Evolutionary conservation across 352 stramenopile species (phyloP).

Genomic region (Thalassiosira sp.): DNA sequence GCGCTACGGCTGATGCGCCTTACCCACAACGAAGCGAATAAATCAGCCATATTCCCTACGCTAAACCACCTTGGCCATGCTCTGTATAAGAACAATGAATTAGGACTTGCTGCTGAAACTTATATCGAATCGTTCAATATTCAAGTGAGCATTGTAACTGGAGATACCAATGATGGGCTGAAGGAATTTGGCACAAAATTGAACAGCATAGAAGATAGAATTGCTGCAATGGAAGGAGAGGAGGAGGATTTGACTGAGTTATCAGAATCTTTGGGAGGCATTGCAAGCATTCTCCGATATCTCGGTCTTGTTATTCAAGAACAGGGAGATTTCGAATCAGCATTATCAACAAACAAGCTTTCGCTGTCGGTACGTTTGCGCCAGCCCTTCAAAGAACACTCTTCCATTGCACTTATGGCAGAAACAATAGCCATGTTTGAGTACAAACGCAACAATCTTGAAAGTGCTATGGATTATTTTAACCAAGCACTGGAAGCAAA

Average conservation of each 20-base stretch:
- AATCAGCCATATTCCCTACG: constrained; percentile 49
- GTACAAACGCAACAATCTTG: constrained; percentile 60
- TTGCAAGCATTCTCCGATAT: constrained; percentile 57
- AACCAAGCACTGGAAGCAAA: constrained; percentile 55
- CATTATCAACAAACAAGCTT: constrained; percentile 55
- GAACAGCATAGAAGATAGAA: constrained; percentile 30
- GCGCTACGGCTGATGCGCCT: constrained; percentile 54
- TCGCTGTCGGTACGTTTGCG: constrained; percentile 52
- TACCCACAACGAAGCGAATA: constrained; percentile 26
- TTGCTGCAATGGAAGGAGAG: constrained; percentile 12
- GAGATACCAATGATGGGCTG: constrained; percentile 33
- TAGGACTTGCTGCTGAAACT: constrained; percentile 47
- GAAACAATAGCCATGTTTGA: constrained; percentile 66
- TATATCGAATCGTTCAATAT: constrained; percentile 63
- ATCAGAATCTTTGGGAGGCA: constrained; percentile 48
- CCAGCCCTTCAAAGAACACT: constrained; percentile 53
- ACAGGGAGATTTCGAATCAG: constrained; percentile 50
- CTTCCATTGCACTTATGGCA: constrained; percentile 56
- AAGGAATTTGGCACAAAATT: constrained; percentile 44
- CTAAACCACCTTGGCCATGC: constrained; percentile 59
- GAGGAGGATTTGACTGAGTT: constrained; percentile 35
- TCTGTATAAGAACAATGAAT: constrained; percentile 58
- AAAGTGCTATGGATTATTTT: constrained; percentile 54
- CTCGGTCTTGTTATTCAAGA: constrained; percentile 58
- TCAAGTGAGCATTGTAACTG: constrained; percentile 52